phyloP scores from a whole-genome alignment of 202 grass and related monocot species.

The Zoysia matrella region DNA sequence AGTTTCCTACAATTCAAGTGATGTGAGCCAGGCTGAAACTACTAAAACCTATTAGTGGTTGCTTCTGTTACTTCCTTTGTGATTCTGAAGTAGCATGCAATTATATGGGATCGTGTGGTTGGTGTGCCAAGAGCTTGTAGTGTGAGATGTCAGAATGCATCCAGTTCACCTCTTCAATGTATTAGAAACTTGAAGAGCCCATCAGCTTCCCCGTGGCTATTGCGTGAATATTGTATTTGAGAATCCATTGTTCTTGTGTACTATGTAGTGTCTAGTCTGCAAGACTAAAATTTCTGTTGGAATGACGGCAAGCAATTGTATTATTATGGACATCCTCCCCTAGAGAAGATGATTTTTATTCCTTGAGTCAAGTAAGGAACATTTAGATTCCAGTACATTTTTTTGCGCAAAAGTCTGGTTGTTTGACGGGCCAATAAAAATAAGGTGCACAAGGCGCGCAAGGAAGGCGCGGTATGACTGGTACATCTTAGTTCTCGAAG shows the following conservation, averaged over 20 bases:
- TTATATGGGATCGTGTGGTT: constrained; percentile 46
- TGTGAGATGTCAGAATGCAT: constrained; percentile 38
- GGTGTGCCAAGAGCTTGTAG: constrained; percentile 41
- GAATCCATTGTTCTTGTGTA: background rate
- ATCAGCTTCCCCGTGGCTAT: background rate
- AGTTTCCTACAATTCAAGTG: constrained; percentile 39
- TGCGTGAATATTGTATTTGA: background rate
- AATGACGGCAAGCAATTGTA: no score
- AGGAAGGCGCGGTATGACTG: no score
- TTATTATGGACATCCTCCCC: no score
- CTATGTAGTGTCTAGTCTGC: background rate
- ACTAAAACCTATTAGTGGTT: constrained; percentile 48
- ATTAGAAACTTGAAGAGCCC: constrained; percentile 38
- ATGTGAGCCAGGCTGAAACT: constrained; percentile 51
- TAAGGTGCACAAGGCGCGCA: no score
- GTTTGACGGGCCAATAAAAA: no score
- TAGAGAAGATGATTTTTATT: no score
- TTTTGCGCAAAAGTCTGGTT: no score
- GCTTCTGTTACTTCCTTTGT: constrained; percentile 45
- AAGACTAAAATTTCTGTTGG: no score
- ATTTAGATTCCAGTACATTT: no score
- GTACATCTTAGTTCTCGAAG: no score
- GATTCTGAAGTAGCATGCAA: constrained; percentile 41
- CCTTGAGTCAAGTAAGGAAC: no score
- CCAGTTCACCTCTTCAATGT: constrained; percentile 32